A percentile compares a stretch with the other conserved stretches of the same genome.
phyloP scores from a whole-genome alignment of 345 rosid genomes.

The Tarenaya hassleriana region DNA sequence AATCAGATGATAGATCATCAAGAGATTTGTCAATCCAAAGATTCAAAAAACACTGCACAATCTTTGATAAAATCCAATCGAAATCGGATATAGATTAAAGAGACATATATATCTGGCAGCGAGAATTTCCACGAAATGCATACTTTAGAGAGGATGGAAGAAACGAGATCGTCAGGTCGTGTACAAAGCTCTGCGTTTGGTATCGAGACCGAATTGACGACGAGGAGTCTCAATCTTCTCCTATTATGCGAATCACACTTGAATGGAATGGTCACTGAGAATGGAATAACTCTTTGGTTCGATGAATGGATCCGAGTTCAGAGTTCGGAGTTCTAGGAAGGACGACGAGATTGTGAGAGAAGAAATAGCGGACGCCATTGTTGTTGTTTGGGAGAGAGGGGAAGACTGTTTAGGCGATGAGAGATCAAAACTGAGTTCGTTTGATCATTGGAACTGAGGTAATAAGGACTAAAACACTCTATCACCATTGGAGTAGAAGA shows the following conservation, averaged over 20 bases:
- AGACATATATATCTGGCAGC: too few relatives aligned
- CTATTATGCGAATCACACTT: constrained; percentile 11
- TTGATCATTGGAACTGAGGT: too few relatives aligned
- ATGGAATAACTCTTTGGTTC: constrained; percentile 18
- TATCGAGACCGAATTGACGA: constrained; percentile 44
- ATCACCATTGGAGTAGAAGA: too few relatives aligned
- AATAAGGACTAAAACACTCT: too few relatives aligned
- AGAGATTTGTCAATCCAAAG: too few relatives aligned
- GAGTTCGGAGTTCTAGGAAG: constrained; percentile 19
- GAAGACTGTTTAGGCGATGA: too few relatives aligned
- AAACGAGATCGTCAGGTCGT: constrained; percentile 62
- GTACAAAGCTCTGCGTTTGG: constrained; percentile 41
- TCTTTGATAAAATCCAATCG: neutral
- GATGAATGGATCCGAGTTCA: constrained; percentile 15
- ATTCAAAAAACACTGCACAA: too few relatives aligned
- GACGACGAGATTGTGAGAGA: constrained; percentile 38
- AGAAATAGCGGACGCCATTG: constrained; percentile 46
- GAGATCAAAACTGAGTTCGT: too few relatives aligned
- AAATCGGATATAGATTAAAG: neutral
- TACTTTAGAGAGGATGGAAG: constrained; percentile 78
- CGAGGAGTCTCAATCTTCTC: constrained; percentile 19
- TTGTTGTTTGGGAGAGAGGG: constrained; percentile 1
- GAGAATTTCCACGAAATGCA: neutral
- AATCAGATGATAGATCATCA: too few relatives aligned
- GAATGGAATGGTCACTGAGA: constrained; percentile 23